phyloP scores from a whole-genome alignment of 75 land plant genomes.

The Selaginella moellendorffii region DNA sequence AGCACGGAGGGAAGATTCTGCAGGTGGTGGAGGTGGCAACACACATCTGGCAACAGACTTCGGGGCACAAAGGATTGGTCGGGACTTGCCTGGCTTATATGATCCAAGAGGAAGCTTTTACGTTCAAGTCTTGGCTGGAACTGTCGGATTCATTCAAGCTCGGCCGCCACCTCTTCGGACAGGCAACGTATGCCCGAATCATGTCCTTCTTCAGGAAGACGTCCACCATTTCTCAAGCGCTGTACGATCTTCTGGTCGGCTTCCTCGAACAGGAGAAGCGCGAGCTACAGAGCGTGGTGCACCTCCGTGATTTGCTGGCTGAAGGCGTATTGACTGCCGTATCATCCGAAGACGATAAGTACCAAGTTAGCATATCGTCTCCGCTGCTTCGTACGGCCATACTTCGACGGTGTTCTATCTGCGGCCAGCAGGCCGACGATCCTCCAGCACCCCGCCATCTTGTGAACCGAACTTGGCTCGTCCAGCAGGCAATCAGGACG shows the following conservation, averaged over 20 bases:
- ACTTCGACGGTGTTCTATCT: too few species aligned
- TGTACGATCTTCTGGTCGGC: background rate
- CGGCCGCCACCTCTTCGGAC: background rate
- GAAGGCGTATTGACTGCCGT: too few species aligned
- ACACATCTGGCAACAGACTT: background rate
- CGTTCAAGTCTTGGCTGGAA: background rate
- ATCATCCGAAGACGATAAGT: too few species aligned
- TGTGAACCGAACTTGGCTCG: too few species aligned
- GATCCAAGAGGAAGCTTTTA: background rate
- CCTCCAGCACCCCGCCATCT: too few species aligned
- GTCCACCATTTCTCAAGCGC: background rate
- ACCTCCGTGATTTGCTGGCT: too few species aligned
- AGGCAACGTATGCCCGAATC: background rate
- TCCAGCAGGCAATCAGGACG: too few species aligned
- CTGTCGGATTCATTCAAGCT: background rate
- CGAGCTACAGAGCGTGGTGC: too few species aligned
- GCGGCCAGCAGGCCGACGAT: too few species aligned
- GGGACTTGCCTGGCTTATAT: background rate
- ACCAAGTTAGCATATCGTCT: too few species aligned
- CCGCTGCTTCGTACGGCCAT: too few species aligned
- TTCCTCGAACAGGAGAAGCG: background rate
- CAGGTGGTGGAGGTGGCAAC: background rate
- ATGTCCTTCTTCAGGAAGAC: background rate
- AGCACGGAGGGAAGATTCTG: too few species aligned
- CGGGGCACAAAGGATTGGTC: background rate